These are phyloP conservation scores for Lobosporangium transversale DNA, from an alignment of 192 early-diverging fungal species.

Conservation along the genomic window DNA sequence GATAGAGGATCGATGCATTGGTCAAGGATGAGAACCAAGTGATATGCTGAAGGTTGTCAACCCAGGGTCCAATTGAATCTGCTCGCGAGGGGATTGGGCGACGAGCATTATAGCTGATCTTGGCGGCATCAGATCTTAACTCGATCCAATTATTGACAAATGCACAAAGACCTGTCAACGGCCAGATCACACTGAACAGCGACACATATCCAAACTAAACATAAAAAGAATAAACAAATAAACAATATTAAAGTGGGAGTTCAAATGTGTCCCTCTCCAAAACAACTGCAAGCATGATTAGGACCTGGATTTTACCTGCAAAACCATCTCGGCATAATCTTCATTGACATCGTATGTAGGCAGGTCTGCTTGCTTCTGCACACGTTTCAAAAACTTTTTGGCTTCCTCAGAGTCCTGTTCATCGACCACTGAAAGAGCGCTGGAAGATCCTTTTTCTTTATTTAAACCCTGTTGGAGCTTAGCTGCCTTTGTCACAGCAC, in stretches of 20 bases:
- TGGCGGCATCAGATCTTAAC: conserved; percentile 90
- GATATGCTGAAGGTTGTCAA: conserved; percentile 63
- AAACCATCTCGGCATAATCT: conserved; percentile 94
- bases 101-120: conserved; percentile 81
- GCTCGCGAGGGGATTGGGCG: conserved; percentile 77
- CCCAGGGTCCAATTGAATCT: conserved; percentile 84
- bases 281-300: no score
- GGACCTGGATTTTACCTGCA: conserved; percentile 81
- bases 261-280: no score
- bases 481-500: conserved; percentile 40
- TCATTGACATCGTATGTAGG: conserved; percentile 85
- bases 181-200: conserved; percentile 88
- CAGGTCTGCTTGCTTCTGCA: conserved; percentile 67
- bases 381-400: conserved; percentile 60
- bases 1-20: conserved; percentile 63
- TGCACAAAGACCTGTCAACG: conserved; percentile 82
- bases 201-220: conserved; percentile 85
- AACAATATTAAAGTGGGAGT: no score
- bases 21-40: conserved; percentile 70
- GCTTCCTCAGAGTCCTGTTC: conserved; percentile 41
- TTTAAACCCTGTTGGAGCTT: conserved; percentile 50
- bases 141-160: conserved; percentile 94
- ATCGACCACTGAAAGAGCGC: conserved; percentile 1
- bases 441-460: conserved; percentile 1
- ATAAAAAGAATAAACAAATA: neutral